Evolutionary conservation across 2,329 filamentous ascomycete species (phyloP), one percentile per base, ranked within the genome.

Genomic region (Colletotrichum tanaceti): DNA sequence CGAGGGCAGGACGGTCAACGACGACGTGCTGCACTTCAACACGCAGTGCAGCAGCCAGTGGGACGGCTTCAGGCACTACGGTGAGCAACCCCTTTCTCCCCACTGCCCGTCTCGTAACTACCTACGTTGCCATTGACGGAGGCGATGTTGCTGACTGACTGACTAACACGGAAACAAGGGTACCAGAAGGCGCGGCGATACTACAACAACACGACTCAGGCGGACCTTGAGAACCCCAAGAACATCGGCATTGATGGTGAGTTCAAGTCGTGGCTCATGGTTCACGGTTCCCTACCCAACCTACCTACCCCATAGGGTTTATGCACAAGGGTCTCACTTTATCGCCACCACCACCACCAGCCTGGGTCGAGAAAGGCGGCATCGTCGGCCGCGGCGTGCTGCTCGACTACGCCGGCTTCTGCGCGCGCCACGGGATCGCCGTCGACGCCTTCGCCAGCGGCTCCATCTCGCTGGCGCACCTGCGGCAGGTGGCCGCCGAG

Each of bases 371-470:
- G 32, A 70, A 55, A 1, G 83, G 79, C 2, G 83, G 83, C 35
- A 80, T 87, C 6, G 82, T 82, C 2, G 85, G 84, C 4, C 80
- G 85, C 0, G 85, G 84, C 20, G 79, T 87, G 0, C 76, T 87
- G 0, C 75, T 87, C 0, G 87, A 90, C 73, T 89, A 84, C 62
- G 82, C 79, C 5, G 71, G 78, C 28, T 88, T 84, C 70, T 82
- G 85, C 20, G 80, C 84, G 61, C 80, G 80, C 18, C 82, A 85
- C 63, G 81, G 83, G n/a, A 83, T 85, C 41, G 69, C 77, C 5
- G 86, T 85, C 70, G 80, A 86, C 71, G 82, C 87, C 1, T 84
- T 88, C 60, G 81, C 82, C 4, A 79, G 81, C 0, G 80, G 88
- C 73, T 80, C 82, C 38, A 89, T 91, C 74, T 74, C 75, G 46